These are phyloP conservation scores for Epichloe sp. DNA, from an alignment of 2,329 filamentous ascomycete genomes.

Conservation along the genomic window DNA sequence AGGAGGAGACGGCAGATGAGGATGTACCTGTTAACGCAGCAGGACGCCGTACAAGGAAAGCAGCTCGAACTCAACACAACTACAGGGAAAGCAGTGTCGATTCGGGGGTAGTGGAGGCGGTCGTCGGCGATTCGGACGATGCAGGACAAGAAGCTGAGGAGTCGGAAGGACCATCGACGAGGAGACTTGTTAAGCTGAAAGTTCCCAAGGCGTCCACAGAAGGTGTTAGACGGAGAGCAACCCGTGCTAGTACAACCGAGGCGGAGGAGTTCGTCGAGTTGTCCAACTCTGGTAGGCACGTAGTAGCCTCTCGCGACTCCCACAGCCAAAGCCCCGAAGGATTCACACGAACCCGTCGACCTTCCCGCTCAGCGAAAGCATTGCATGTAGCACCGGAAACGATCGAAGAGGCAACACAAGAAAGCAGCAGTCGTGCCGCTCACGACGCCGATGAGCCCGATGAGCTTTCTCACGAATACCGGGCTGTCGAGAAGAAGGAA, in stretches of 20 bases:
- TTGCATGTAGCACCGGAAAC: constrained; percentile 34
- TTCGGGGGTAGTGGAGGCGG: constrained; percentile 21
- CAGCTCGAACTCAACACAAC: constrained; percentile 29
- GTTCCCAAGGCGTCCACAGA: constrained; percentile 18
- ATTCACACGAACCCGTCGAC: constrained; percentile 26
- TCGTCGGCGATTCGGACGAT: constrained; percentile 16
- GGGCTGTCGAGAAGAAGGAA: constrained; percentile 16
- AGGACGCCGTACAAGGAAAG: constrained; percentile 35
- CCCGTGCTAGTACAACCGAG: constrained; percentile 41
- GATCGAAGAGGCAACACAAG: constrained; percentile 40
- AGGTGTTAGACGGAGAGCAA: constrained; percentile 30
- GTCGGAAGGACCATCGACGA: constrained; percentile 15
- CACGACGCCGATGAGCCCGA: constrained; percentile 24
- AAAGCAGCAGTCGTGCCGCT: constrained; percentile 27
- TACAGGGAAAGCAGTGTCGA: constrained; percentile 35
- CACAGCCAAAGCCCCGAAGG: constrained; percentile 44
- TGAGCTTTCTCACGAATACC: constrained; percentile 23
- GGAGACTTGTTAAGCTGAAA: constrained; percentile 33
- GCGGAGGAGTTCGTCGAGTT: constrained; percentile 43
- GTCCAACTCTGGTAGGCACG: constrained; percentile 47
- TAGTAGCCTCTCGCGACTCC: constrained; percentile 33
- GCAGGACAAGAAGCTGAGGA: constrained; percentile 14
- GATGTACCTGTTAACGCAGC: constrained; percentile 31
- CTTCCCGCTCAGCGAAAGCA: constrained; percentile 38
- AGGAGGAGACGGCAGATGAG: constrained; percentile 26